A percentile compares a stretch with the other conserved stretches of the same genome.
Evolutionary conservation across 805 yeast genomes (phyloP).

Genomic region (Deakozyma indianensis): DNA sequence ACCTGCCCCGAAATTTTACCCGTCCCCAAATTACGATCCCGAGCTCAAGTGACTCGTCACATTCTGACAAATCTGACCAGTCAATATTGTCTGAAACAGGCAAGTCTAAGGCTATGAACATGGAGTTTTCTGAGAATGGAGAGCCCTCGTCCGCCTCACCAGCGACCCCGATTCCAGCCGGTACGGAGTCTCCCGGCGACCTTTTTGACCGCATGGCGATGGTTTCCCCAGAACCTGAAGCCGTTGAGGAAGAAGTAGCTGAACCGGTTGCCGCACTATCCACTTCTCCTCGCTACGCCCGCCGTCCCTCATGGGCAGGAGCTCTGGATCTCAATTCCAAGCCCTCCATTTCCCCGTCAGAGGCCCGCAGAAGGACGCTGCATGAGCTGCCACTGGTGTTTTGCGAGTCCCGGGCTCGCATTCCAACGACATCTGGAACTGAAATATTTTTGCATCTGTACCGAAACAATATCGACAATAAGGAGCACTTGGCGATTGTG

Average conservation of each 20-base stretch:
- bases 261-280: not conserved
- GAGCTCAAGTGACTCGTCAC: too few species aligned
- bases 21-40: not conserved
- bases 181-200: not conserved
- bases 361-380: conserved; percentile 8
- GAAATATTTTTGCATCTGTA: conserved; percentile 88
- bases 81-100: too few species aligned
- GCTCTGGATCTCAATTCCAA: not conserved
- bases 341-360: not conserved
- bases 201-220: not conserved
- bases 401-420: conserved; percentile 88
- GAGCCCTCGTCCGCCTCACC: too few species aligned
- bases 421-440: conserved; percentile 90
- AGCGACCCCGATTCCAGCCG: too few species aligned
- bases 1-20: not conserved
- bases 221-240: conserved; percentile 1
- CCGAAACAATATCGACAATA: conserved; percentile 69
- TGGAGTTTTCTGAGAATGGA: too few species aligned
- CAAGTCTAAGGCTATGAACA: too few species aligned
- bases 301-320: conserved; percentile 6
- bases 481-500: conserved; percentile 94
- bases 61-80: too few species aligned
- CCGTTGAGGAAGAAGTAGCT: not conserved
- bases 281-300: not conserved
- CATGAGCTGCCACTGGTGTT: conserved; percentile 53